These are phyloP conservation scores for Metschnikowia drakensbergensis DNA, from an alignment of 805 yeast species.

Conservation along the genomic window DNA sequence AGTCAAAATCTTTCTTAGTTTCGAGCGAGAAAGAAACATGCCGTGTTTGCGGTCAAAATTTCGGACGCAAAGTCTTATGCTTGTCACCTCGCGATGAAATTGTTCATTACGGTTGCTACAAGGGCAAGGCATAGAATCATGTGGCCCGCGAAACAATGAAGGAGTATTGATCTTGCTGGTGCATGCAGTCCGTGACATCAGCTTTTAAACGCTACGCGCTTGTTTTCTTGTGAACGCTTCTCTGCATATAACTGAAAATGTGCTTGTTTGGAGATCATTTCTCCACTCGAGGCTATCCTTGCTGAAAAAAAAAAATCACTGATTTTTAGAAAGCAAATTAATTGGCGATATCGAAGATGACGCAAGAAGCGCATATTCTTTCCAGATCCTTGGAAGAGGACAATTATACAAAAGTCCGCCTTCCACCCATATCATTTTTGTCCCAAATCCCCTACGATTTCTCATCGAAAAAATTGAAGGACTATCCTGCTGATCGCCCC, in stretches of 20 bases:
- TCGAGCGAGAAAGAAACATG: conserved; percentile 48
- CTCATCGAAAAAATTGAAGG: neutral
- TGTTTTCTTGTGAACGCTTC: conserved; percentile 5
- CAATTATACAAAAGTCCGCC: conserved; percentile 12
- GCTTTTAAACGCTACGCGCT: conserved; percentile 3
- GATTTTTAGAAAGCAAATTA: neutral
- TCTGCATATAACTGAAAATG: conserved; percentile 5
- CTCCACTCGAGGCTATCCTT: conserved; percentile 4
- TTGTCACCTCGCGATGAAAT: conserved; percentile 43
- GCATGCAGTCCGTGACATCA: conserved; percentile 3
- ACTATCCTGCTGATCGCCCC: neutral
- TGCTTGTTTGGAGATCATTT: conserved; percentile 3
- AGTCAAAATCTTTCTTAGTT: conserved; percentile 33
- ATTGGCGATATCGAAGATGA: neutral
- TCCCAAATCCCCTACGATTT: conserved; percentile 6
- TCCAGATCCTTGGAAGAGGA: neutral
- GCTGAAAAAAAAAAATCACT: neutral
- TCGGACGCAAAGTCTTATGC: conserved; percentile 53
- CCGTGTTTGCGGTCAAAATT: conserved; percentile 51
- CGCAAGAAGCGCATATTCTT: neutral
- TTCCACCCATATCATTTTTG: conserved; percentile 30
- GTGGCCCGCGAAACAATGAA: neutral
- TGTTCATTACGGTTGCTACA: conserved; percentile 56
- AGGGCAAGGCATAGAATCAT: conserved; percentile 1
- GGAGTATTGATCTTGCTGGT: neutral